Evolutionary conservation across 257 asterid species (phyloP).

Genomic region (Penstemon barbatus): DNA sequence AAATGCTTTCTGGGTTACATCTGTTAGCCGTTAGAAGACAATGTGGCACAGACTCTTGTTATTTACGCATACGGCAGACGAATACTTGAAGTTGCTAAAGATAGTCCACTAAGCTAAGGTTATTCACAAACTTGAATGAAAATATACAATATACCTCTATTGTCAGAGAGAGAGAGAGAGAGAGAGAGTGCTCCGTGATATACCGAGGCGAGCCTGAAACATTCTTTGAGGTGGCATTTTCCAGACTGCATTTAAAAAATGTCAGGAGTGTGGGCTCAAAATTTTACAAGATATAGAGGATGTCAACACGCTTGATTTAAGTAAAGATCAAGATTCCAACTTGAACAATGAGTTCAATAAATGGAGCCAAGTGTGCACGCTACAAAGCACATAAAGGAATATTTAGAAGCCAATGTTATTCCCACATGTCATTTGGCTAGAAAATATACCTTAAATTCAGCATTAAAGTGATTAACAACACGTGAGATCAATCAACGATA

Average conservation of each 20-base stretch:
- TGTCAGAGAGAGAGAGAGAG: neutral
- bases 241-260: slow-evolving; percentile 5
- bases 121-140: neutral
- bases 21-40: neutral
- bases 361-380: neutral
- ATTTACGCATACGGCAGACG: neutral
- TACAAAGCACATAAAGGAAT: neutral
- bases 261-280: neutral
- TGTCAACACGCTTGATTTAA: neutral
- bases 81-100: neutral
- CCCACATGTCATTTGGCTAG: no score
- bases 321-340: slow-evolving; percentile 6
- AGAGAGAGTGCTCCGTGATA: no score
- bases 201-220: neutral
- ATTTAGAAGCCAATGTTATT: neutral
- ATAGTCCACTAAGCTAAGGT: neutral
- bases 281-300: neutral
- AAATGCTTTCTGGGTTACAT: neutral
- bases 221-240: neutral
- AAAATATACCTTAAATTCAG: no score
- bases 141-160: neutral
- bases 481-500: no score
- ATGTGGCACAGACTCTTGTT: no score
- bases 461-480: no score
- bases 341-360: neutral